phyloP scores from a whole-genome alignment of 371 early-diverging fungal species.

The Lichtheimia ornata region DNA sequence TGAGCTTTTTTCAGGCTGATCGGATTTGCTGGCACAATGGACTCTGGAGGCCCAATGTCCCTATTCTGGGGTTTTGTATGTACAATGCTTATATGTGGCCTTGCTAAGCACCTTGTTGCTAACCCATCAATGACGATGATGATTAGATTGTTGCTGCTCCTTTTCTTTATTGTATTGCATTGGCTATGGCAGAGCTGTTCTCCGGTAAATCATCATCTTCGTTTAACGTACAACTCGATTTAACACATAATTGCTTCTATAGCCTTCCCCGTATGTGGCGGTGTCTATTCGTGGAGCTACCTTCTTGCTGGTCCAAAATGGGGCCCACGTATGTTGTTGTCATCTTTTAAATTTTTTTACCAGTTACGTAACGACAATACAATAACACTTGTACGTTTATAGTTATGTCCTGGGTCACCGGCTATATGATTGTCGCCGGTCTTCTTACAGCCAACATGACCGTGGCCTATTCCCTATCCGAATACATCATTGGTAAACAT shows the following conservation, averaged over 20 bases:
- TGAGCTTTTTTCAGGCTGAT: constrained; percentile 10
- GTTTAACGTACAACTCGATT: background rate
- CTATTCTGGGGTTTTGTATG: constrained; percentile 23
- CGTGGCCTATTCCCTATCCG: constrained; percentile 26
- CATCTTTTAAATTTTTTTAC: no score
- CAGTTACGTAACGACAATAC: no score
- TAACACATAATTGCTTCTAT: background rate
- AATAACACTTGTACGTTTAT: constrained; percentile 1
- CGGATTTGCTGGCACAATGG: constrained; percentile 19
- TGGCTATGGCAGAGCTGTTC: constrained; percentile 46
- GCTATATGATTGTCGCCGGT: constrained; percentile 33
- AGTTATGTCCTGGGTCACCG: constrained; percentile 45
- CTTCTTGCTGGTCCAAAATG: constrained; percentile 31
- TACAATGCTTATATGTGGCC: background rate
- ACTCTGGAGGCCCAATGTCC: constrained; percentile 16
- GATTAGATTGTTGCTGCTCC: constrained; percentile 33
- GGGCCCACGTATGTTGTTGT: constrained; percentile 35
- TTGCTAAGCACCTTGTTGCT: no score
- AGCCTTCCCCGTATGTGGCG: constrained; percentile 38
- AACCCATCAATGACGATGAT: no score
- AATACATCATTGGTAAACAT: constrained; percentile 28
- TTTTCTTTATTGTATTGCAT: constrained; percentile 38
- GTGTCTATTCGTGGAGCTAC: constrained; percentile 38
- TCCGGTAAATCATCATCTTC: constrained; percentile 15
- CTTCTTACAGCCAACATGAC: constrained; percentile 31